These are phyloP conservation scores for Erodium maritimum DNA, from an alignment of 345 rosid genomes.

Conservation along the genomic window DNA sequence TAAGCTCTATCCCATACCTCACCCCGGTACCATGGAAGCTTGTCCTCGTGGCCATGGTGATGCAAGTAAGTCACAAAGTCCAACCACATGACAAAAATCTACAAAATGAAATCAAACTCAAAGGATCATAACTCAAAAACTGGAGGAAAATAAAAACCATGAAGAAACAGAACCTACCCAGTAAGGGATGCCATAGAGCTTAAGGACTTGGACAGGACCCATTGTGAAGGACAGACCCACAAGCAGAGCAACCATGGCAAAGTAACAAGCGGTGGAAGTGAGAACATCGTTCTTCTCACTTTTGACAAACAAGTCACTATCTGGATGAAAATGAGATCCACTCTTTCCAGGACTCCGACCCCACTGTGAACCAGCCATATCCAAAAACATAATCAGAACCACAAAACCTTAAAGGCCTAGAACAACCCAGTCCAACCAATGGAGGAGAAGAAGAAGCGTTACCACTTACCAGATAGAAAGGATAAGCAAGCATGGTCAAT, in stretches of 20 bases:
- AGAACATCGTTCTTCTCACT: slow-evolving; percentile 56
- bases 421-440: too few relatives aligned
- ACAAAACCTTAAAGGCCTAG: too few relatives aligned
- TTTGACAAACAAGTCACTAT: slow-evolving; percentile 60
- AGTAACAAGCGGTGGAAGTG: slow-evolving; percentile 74
- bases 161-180: slow-evolving; percentile 22
- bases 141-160: not conserved
- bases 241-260: slow-evolving; percentile 56
- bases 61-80: slow-evolving; percentile 80
- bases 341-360: slow-evolving; percentile 76
- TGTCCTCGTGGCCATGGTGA: slow-evolving; percentile 69
- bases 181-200: slow-evolving; percentile 65
- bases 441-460: too few relatives aligned
- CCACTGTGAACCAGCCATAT: slow-evolving; percentile 34
- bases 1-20: slow-evolving; percentile 46
- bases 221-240: slow-evolving; percentile 31
- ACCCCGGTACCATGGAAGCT: slow-evolving; percentile 92
- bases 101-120: not conserved
- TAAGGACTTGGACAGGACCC: slow-evolving; percentile 57
- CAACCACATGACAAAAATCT: slow-evolving; percentile 77
- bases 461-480: slow-evolving; percentile 79
- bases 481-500: slow-evolving; percentile 85
- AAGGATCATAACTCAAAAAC: not conserved
- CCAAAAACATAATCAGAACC: too few relatives aligned
- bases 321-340: slow-evolving; percentile 78